Conservation (phyloP, 768 basidiomycete species). For the Lactifluus hygrophoroides region DNA sequence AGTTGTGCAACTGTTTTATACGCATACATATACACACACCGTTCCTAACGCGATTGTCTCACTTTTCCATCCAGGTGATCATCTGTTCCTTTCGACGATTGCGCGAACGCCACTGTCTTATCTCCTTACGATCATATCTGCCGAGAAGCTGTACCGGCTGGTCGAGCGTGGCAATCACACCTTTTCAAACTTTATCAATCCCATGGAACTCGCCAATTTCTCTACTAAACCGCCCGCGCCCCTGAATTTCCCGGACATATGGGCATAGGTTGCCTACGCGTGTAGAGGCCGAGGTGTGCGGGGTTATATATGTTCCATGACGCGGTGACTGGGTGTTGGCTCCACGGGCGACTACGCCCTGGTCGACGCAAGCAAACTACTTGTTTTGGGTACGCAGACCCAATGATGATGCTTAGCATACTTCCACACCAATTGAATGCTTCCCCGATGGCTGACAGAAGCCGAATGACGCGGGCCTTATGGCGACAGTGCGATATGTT, state of each 20-base stretch:
- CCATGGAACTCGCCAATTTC: conserved; percentile 75
- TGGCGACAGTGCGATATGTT: not conserved
- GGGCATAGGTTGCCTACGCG: conserved; percentile 43
- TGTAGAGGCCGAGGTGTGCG: conserved; percentile 67
- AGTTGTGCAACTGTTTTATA: no score
- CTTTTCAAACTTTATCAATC: conserved; percentile 81
- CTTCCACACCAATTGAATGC: no score
- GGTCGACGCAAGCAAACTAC: conserved; percentile 59
- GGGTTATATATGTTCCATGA: conserved; percentile 70
- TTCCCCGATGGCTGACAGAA: no score
- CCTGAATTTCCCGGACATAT: conserved; percentile 54
- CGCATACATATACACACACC: no score
- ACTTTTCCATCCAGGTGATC: conserved; percentile 73
- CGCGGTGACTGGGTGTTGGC: conserved; percentile 61
- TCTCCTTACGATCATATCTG: conserved; percentile 62
- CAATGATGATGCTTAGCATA: not conserved
- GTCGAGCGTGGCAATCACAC: conserved; percentile 89
- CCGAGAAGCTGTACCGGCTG: conserved; percentile 72
- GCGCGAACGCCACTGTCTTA: conserved; percentile 75
- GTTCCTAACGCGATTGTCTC: no score
- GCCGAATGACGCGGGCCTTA: not conserved
- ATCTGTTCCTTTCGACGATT: conserved; percentile 92
- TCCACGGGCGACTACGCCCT: conserved; percentile 40
- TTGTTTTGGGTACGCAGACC: conserved; percentile 85
- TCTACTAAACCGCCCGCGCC: conserved; percentile 52